Evolutionary conservation across 306 rosid species (phyloP).

Genomic region (Oxytropis ochrocephala): DNA sequence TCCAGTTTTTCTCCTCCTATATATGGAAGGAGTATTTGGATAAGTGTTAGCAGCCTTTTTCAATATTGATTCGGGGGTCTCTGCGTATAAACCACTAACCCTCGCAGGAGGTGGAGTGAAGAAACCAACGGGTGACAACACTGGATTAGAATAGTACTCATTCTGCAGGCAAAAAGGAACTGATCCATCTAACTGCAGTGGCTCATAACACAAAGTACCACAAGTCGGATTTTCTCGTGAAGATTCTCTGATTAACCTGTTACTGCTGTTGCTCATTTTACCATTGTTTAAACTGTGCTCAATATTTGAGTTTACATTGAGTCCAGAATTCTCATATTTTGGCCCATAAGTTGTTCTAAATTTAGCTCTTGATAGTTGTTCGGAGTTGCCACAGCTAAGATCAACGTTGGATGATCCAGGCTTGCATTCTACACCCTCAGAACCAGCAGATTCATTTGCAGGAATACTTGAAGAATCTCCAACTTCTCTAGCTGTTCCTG

Average conservation of each 20-base stretch:
- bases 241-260: conserved; percentile 38
- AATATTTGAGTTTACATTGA: conserved; percentile 22
- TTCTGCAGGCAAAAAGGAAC: conserved; percentile 40
- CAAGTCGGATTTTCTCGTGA: conserved; percentile 40
- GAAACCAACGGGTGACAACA: conserved; percentile 52
- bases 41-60: conserved; percentile 79
- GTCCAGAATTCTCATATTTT: conserved; percentile 27
- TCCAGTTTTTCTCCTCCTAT: conserved; percentile 62
- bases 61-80: conserved; percentile 84
- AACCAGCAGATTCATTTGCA: conserved; percentile 57
- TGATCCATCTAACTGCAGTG: conserved; percentile 47
- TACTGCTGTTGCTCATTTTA: conserved; percentile 36
- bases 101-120: conserved; percentile 82
- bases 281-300: conserved; percentile 34
- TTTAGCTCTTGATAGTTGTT: conserved; percentile 37
- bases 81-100: conserved; percentile 36
- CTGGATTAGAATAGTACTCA: conserved; percentile 43
- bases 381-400: conserved; percentile 46
- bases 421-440: conserved; percentile 50
- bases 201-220: conserved; percentile 76
- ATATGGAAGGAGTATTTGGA: conserved; percentile 91
- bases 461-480: conserved; percentile 53
- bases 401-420: conserved; percentile 39
- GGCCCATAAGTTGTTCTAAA: conserved; percentile 21
- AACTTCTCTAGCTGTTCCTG: conserved; percentile 43